Conservation (phyloP, 257 asterid species). For the Ilex asprella region DNA sequence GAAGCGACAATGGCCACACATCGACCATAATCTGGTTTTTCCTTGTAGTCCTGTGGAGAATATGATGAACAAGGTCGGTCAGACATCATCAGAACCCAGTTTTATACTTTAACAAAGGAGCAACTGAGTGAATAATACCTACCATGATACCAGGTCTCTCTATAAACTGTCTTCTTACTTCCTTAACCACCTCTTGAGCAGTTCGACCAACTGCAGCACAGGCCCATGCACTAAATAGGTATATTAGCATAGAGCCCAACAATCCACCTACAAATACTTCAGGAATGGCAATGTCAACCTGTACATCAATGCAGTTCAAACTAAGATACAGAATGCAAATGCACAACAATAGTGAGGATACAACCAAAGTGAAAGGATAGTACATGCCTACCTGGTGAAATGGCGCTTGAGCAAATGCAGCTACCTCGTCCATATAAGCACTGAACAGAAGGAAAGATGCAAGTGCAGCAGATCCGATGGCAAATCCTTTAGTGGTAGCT, state of each 20-base stretch:
- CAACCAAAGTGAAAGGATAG: constrained; percentile 4
- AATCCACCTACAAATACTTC: constrained; percentile 98
- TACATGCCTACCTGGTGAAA: constrained; percentile 57
- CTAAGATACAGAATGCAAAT: constrained; percentile 7
- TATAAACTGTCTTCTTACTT: constrained; percentile 95
- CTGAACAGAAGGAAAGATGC: constrained; percentile 98
- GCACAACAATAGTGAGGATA: constrained; percentile 5
- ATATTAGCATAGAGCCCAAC: constrained; percentile 96
- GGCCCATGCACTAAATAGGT: constrained; percentile 97
- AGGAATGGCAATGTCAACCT: constrained; percentile 98
- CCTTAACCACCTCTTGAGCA: constrained; percentile 98
- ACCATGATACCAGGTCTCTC: constrained; percentile 99
- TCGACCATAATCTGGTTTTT: constrained; percentile 94
- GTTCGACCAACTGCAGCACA: constrained; percentile 97
- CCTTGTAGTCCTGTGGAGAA: constrained; percentile 76
- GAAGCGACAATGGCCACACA: constrained; percentile 98
- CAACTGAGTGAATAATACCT: constrained; percentile 13
- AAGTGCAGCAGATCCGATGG: constrained; percentile 98
- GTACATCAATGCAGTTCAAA: constrained; percentile 10
- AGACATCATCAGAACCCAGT: constrained; percentile 9
- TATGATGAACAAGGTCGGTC: constrained; percentile 6
- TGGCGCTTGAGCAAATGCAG: constrained; percentile 62
- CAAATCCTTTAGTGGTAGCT: constrained; percentile 99
- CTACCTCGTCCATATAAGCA: constrained; percentile 99
- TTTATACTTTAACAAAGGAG: too few species aligned